Base-by-base conservation (phyloP, 176 grass and related monocot species). In the Dactylis glomerata region DNA sequence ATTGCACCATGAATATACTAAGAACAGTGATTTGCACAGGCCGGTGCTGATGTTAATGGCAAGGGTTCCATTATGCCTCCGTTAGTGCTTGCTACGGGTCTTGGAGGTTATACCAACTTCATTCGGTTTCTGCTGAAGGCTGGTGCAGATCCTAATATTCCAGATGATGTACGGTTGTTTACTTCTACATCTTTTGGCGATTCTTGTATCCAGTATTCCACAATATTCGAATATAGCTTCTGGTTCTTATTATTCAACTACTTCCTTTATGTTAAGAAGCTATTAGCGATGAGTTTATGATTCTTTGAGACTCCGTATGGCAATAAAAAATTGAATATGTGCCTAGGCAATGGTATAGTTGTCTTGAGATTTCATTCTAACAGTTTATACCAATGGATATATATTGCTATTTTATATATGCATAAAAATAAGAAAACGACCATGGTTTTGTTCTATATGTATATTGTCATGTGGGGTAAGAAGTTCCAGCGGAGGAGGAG, bases 11-110 rank as follows among this genome's bases (percentile, higher is more conserved):
- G 34, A 52, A 79, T 22, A 36, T 71, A 32, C 28, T 78, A 19
- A 74, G 33, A 70, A 54, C 15, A 30, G 62, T 54, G 1, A 10
- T 81, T 75, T 67, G 27, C 61, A 66, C 79, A 89, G 87, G 82
- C 82, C 49, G 87, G 87, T 80, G 87, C 76, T 75, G 87, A 89
- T 50, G 82, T 89, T 40, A 81, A 89, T 75, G 75, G 36, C 3
- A 57, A 73, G 41, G 41, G 67, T 68, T 52, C 44, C 32, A 1
- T 26, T 67, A 0, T 5, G 49, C 4, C 76, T 57, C 79, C 85
- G 23, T 70, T 87, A 20, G 26, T 46, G 36, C 44, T 82, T 2
- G 70, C 79, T 82, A 68, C 59, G 5, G 19, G 5, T 3, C 0
- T 10, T 16, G 68, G 76, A 26, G 87, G 82, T 16, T 81, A 57